These are phyloP conservation scores for Antrodiella citrinella DNA, from an alignment of 768 basidiomycete species.

Conservation along the genomic window DNA sequence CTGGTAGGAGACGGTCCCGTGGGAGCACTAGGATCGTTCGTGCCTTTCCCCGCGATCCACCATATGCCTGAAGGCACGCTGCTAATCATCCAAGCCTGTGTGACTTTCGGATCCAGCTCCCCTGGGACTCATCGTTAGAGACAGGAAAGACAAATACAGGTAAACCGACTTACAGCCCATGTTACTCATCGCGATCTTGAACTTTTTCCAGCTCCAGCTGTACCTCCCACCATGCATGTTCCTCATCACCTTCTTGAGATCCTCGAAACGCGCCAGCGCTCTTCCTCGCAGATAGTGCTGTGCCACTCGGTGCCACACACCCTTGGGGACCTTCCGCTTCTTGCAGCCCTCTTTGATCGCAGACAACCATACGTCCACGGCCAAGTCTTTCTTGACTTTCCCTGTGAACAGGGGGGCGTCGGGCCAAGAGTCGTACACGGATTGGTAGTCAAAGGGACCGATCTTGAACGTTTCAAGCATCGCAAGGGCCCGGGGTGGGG, in stretches of 20 bases:
- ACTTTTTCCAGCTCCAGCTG: conserved; percentile 78
- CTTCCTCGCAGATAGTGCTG: conserved; percentile 67
- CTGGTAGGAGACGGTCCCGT: neutral
- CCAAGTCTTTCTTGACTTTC: conserved; percentile 56
- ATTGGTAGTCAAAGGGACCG: conserved; percentile 66
- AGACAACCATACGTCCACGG: conserved; percentile 66
- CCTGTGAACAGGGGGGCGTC: conserved; percentile 61
- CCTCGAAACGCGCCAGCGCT: conserved; percentile 55
- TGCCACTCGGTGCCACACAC: conserved; percentile 74
- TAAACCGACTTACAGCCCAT: conserved; percentile 78
- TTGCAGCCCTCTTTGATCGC: conserved; percentile 61
- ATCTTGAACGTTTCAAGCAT: conserved; percentile 43
- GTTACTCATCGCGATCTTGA: conserved; percentile 64
- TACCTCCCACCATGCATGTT: conserved; percentile 71
- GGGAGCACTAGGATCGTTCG: too few species aligned
- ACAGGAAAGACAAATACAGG: too few species aligned
- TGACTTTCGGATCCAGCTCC: neutral
- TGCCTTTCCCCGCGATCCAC: neutral
- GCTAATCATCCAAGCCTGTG: neutral
- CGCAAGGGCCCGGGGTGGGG: neutral
- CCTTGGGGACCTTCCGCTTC: conserved; percentile 61
- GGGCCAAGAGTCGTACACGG: conserved; percentile 54
- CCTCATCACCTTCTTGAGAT: conserved; percentile 62
- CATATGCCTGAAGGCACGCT: neutral
- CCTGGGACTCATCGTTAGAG: neutral